Evolutionary conservation across 257 asterid genomes (phyloP), one percentile per base, ranked within the genome.

Genomic region (Anisodus tanguticus): DNA sequence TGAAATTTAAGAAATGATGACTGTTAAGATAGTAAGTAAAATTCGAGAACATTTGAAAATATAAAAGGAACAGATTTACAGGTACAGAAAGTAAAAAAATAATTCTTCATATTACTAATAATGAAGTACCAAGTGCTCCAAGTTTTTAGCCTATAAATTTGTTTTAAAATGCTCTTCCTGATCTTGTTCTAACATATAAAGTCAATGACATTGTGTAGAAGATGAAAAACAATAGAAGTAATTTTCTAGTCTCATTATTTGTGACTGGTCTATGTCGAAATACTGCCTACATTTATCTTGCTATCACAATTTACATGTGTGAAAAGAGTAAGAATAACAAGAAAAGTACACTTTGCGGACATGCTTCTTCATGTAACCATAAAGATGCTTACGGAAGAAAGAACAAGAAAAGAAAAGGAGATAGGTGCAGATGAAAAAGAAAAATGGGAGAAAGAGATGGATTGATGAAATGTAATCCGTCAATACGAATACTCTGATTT

Each of bases 381-480:
- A 37, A 3, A 67, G 37, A 67, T 37, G 76, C 76, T 0, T 15
- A 37, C 6, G 1, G 76, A 67, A 67, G 55, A 39, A 69, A 47
- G 80, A 72, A 71, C 1, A 49, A 72, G 43, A 72, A 47, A 72
- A n/a, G 26, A 68, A 39, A 68, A 2, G 11, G 80, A 72, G 41
- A 47, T 72, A 72, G 55, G 60, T 19, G 11, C 59, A 72, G 80
- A 72, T 1, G 11, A 31, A 12, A 47, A 72, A 19, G 39, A 45
- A 0, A 72, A 72, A 72, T 72, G 59, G 77, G 59, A 72, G 59
- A 72, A 72, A 72, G 43, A 72, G 80, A 47, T 47, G 80, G 45
- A 47, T 49, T 49, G 54, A 22, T 72, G 43, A 9, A 63, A 22
- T 9, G 69, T 63, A 4, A 19, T 15, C 22, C 39, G 26, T 22